Evolutionary conservation across 2,329 filamentous ascomycete genomes (phyloP), one percentile per base, ranked within the genome.

Genomic region (Colletotrichum truncatum): DNA sequence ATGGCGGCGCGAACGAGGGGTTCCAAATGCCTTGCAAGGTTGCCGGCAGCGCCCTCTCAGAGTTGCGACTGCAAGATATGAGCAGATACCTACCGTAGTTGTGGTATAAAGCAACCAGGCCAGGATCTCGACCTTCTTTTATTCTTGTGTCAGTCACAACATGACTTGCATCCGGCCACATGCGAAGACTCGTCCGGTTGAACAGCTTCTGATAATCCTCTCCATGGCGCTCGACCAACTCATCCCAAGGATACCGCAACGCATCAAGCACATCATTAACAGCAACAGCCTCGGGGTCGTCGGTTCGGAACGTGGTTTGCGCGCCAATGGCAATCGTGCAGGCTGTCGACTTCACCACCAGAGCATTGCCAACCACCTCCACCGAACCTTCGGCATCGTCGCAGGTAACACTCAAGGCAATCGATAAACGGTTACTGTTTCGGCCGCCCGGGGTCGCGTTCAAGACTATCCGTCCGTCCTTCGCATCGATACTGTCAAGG

Each of bases 21-120:
- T 81, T 82, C 80, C 79, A 82, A 38, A 82, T 77, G 2, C 80
- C 81, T 63, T 83, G 81, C 1, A 82, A 73, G 36, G 79, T 82
- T 4, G 80, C 77, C 1, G 81, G 80, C 6, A 83, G 69, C 2
- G 66, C 53, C 53, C 56, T 64, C 4, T 28, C 10, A 6, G 38
- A 59, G 34, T 51, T 48, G 1, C 68, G 66, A 16, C 68, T 70
- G 26, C 58, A 62, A 3, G 68, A 68, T 23, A 70, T 69, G 4
- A 70, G 60, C 12, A 70, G 36, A 45, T 70, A 70, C 34, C 65
- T 59, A 12, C 67, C 68, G 48, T 70, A 70, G 12, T 65, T 68
- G 32, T 68, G 45, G 11, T 68, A 66, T 6, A 66, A 12, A 3
- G 72, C 72, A 2, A 70, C 54, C 5, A 73, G 69, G 7, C 72